Base-by-base conservation (phyloP, 2,329 filamentous ascomycete species). In the Venturia pyrina region DNA sequence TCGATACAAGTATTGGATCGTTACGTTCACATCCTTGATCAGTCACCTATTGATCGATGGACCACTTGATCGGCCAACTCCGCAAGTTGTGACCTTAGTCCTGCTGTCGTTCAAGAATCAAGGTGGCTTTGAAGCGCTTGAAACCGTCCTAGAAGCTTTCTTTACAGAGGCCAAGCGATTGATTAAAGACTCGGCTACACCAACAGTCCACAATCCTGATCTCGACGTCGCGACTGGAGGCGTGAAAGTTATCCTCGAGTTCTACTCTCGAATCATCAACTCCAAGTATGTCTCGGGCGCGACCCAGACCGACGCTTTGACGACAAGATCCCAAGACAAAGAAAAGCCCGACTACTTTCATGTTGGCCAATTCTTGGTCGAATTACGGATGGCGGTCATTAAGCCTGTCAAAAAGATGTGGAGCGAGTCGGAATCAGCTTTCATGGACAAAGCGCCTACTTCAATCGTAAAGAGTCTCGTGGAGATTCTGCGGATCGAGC, bases 71-170 rank as follows among this genome's bases (percentile, higher is more conserved):
- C 74, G 75, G 15, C 67, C 67, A 8, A 68, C 57, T 61, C 73
- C 75, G 8, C 75, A 77, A 46, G 72, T 73, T 19, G 67, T 87
- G 68, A 89, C 91, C 56, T 83, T 95, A 37, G 87, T 98, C 44
- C 81, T 99, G 32, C 83, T 93, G 65, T 89, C 91, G 0, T 97
- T 99, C 79, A 93, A 93, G 75, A 87, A 91, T 67, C 84, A 87
- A 61, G 87, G 86, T 48, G 93, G 95, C 0, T 82, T 99, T 67
- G 83, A 87, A 10, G 82, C 86, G 73, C 82, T 96, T 11, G 80
- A 85, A 50, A 81, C 84, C 21, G 95, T 96, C 70, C 82, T 85
- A 64, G 77, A 82, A 8, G 81, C 85, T 40, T 80, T 81, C 67
- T 73, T 75, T 5, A 76, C 83, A 40, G 77, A 80, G 15, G 77